Percentiles rank a stretch among this genome's conserved stretches.
These are phyloP conservation scores for Aspergillus bridgeri DNA, from an alignment of 495 filamentous ascomycete species.

Conservation along the genomic window DNA sequence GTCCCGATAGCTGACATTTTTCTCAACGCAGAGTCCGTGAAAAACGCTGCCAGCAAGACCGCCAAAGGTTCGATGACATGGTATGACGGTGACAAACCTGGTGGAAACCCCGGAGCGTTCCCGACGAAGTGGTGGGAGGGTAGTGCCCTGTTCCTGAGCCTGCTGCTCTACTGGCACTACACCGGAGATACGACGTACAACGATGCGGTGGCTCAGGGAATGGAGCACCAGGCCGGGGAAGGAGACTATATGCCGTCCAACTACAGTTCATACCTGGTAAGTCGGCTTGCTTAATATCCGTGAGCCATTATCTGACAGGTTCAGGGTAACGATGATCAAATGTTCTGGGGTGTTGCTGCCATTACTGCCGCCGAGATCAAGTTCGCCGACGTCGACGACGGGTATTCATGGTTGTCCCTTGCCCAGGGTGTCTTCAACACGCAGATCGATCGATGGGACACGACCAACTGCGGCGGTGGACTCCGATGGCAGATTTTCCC, in stretches of 20 bases:
- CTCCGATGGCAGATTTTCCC: slow-evolving; percentile 56
- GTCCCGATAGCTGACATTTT: not conserved
- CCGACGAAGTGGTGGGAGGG: slow-evolving; percentile 73
- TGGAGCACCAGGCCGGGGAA: slow-evolving; percentile 47
- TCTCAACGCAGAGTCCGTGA: slow-evolving; percentile 58
- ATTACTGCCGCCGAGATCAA: slow-evolving; percentile 53
- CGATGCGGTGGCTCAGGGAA: slow-evolving; percentile 43
- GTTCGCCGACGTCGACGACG: slow-evolving; percentile 40
- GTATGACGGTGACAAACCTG: slow-evolving; percentile 63
- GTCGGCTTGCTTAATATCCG: too few species aligned
- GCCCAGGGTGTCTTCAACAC: slow-evolving; percentile 78
- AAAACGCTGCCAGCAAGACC: slow-evolving; percentile 54
- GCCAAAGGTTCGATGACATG: slow-evolving; percentile 65
- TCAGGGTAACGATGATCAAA: slow-evolving; percentile 56
- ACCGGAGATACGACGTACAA: slow-evolving; percentile 55
- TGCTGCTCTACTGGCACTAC: slow-evolving; percentile 55
- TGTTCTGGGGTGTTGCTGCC: slow-evolving; percentile 55
- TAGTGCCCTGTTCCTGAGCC: slow-evolving; percentile 54
- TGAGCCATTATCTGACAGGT: not conserved
- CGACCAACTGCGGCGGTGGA: slow-evolving; percentile 45
- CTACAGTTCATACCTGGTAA: slow-evolving; percentile 39
- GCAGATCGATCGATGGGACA: slow-evolving; percentile 57
- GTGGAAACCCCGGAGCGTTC: slow-evolving; percentile 57
- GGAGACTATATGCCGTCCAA: slow-evolving; percentile 48
- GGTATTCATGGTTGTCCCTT: slow-evolving; percentile 68